These are phyloP conservation scores for Melanogaster broomeanus DNA, from an alignment of 768 basidiomycete genomes.

Conservation along the genomic window DNA sequence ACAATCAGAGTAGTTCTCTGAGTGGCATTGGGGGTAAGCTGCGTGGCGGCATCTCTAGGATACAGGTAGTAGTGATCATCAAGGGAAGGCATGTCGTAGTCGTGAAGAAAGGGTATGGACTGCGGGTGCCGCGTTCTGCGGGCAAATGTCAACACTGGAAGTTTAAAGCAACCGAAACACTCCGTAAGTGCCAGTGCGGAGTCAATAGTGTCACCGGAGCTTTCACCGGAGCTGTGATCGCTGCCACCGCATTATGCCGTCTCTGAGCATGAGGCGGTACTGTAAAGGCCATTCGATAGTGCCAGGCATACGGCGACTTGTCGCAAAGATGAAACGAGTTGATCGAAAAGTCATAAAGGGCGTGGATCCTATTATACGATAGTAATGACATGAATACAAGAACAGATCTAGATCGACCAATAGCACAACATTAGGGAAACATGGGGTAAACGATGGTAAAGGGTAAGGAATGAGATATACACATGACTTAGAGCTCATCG, in stretches of 20 bases:
- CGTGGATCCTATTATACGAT: slow-evolving; percentile 19
- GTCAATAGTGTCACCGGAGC: no score
- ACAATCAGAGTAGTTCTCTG: slow-evolving; percentile 79
- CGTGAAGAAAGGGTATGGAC: slow-evolving; percentile 12
- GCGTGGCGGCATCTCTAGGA: slow-evolving; percentile 26
- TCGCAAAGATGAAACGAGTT: no score
- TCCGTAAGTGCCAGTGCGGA: no score
- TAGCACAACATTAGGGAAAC: slow-evolving; percentile 18
- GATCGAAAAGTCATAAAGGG: slow-evolving; percentile 2
- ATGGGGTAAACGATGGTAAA: slow-evolving; percentile 7
- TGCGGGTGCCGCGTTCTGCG: background rate
- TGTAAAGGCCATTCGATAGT: no score
- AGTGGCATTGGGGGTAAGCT: slow-evolving; percentile 67
- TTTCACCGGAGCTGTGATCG: no score
- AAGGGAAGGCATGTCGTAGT: slow-evolving; percentile 32
- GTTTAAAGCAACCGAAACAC: no score
- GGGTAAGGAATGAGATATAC: slow-evolving; percentile 8
- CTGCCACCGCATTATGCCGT: no score
- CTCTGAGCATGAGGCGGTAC: no score
- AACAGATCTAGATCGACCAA: slow-evolving; percentile 12
- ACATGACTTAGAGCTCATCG: slow-evolving; percentile 45
- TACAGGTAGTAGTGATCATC: slow-evolving; percentile 20
- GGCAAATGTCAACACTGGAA: no score
- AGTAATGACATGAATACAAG: slow-evolving; percentile 20
- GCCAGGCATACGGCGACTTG: no score